Conservation (phyloP, 208 protist genomes). For the Acanthamoeba lenticulata region DNA sequence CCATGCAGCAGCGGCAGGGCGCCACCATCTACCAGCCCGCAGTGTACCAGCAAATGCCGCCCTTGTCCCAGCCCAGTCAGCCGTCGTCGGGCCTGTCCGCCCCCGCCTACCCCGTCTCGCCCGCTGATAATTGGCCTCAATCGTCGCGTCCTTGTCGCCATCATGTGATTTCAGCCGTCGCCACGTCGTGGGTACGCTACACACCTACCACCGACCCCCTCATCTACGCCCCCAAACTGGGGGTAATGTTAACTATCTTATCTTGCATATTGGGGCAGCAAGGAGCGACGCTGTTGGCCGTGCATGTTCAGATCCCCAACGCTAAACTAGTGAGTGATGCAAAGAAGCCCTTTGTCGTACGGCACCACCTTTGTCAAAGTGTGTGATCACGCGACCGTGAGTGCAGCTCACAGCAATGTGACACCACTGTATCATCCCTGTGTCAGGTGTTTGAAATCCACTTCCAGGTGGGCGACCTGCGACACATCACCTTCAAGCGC, state of each 20-base stretch:
- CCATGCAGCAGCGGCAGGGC: neutral
- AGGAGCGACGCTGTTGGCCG: neutral
- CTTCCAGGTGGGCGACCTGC: neutral
- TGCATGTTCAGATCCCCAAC: neutral
- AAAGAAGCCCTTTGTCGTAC: conserved; percentile 61
- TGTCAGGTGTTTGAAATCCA: conserved; percentile 36
- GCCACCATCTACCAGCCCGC: neutral
- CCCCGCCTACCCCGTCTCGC: neutral
- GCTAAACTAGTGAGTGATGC: neutral
- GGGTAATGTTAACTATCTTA: neutral
- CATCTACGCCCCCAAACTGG: neutral
- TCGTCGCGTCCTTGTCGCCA: neutral
- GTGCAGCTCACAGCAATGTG: neutral
- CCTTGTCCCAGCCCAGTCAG: neutral
- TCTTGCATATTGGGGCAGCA: neutral
- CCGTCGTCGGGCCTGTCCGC: neutral
- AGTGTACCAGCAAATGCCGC: conserved; percentile 3
- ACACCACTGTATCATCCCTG: neutral
- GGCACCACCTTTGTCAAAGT: neutral
- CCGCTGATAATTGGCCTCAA: neutral
- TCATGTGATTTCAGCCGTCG: neutral
- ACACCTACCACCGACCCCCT: neutral
- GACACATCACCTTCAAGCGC: neutral
- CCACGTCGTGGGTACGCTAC: neutral
- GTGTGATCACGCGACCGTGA: neutral